Percentiles rank a stretch among this genome's conserved stretches.
phyloP scores from a whole-genome alignment of 441 rosid species.

The Monsonia emarginata region DNA sequence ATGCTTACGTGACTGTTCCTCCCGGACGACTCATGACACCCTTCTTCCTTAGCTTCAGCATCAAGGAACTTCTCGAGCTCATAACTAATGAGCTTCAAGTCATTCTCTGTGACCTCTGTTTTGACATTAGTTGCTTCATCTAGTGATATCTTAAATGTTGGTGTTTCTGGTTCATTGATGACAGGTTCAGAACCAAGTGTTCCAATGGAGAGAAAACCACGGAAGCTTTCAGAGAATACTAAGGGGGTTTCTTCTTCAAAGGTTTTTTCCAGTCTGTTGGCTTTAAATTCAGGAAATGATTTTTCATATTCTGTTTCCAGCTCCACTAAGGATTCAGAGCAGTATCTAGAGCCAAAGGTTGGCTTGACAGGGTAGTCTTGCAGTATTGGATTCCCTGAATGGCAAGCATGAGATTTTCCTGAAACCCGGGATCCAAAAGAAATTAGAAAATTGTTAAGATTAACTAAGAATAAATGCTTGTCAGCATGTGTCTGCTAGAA shows the following conservation, averaged over 20 bases:
- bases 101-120: conserved; percentile 45
- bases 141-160: conserved; percentile 48
- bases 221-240: conserved; percentile 43
- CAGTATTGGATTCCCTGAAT: conserved; percentile 37
- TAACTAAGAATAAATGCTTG: conserved; percentile 9
- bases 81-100: conserved; percentile 49
- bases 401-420: conserved; percentile 49
- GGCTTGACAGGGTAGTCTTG: conserved; percentile 30
- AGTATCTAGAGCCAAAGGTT: conserved; percentile 33
- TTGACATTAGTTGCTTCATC: conserved; percentile 34
- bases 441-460: conserved; percentile 14
- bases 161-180: conserved; percentile 49
- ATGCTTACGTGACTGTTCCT: conserved; percentile 59
- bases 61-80: conserved; percentile 71
- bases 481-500: conserved; percentile 2
- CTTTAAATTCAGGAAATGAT: conserved; percentile 28
- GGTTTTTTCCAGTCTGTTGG: conserved; percentile 20
- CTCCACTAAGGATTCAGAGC: conserved; percentile 24
- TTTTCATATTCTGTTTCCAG: conserved; percentile 32
- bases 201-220: conserved; percentile 81
- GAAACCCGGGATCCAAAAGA: conserved; percentile 23
- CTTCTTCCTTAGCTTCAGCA: conserved; percentile 63
- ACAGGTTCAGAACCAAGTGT: conserved; percentile 59
- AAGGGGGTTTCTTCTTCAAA: conserved; percentile 29
- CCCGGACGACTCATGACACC: conserved; percentile 40